Evolutionary conservation across 2,329 filamentous ascomycete genomes (phyloP).

Genomic region (Cladosporium sp.): DNA sequence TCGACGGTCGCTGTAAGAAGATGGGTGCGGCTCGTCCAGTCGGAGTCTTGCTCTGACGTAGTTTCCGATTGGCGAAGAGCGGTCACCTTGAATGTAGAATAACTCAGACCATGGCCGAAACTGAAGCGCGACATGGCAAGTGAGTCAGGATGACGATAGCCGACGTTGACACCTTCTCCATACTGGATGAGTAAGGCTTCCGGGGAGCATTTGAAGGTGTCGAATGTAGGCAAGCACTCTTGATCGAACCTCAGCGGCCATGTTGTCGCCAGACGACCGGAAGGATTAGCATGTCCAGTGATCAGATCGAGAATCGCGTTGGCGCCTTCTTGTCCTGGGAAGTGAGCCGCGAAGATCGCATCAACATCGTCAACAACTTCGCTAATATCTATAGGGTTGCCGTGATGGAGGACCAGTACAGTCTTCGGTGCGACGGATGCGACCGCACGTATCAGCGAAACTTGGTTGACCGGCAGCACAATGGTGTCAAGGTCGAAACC

Average conservation of each 20-base stretch:
- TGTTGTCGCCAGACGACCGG: slow-evolving; percentile 52
- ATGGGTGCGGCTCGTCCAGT: not conserved
- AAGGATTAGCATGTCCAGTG: slow-evolving; percentile 71
- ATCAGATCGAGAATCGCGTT: slow-evolving; percentile 77
- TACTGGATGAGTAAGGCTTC: slow-evolving; percentile 43
- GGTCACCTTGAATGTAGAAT: slow-evolving; percentile 70
- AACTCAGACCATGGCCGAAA: slow-evolving; percentile 76
- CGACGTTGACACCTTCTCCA: slow-evolving; percentile 71
- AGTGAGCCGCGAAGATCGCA: slow-evolving; percentile 62
- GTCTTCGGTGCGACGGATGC: slow-evolving; percentile 67
- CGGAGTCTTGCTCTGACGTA: not conserved
- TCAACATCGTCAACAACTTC: slow-evolving; percentile 63
- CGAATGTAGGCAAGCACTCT: not conserved
- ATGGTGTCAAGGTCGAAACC: slow-evolving; percentile 63
- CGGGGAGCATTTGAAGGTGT: slow-evolving; percentile 66
- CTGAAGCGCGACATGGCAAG: slow-evolving; percentile 55
- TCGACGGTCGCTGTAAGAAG: not conserved
- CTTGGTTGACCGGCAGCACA: slow-evolving; percentile 61
- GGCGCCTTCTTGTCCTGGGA: slow-evolving; percentile 4
- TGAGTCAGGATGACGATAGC: slow-evolving; percentile 57
- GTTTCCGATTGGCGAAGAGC: slow-evolving; percentile 38
- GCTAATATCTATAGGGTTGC: slow-evolving; percentile 71
- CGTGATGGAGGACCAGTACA: slow-evolving; percentile 73
- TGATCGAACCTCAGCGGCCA: slow-evolving; percentile 43
- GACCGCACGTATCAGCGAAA: slow-evolving; percentile 66